These are phyloP conservation scores for Hysterangium stoloniferum DNA, from an alignment of 768 basidiomycete species.

Conservation along the genomic window DNA sequence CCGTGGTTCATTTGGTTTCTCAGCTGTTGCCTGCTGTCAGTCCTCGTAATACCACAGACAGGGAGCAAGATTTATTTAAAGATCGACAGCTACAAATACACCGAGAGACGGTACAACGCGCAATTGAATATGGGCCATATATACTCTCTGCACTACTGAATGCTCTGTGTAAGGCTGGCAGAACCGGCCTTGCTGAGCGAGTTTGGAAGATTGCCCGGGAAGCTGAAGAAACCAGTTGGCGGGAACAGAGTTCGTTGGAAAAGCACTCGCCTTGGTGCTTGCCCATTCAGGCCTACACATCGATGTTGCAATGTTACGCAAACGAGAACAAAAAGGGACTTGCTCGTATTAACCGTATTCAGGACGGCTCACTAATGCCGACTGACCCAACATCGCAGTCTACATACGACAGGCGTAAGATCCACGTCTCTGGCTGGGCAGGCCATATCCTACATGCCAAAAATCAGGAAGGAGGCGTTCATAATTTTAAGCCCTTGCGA, in stretches of 20 bases:
- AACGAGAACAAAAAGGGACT: conserved; percentile 13
- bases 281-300: conserved; percentile 59
- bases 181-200: conserved; percentile 47
- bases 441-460: conserved; percentile 20
- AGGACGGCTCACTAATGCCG: too few species aligned
- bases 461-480: conserved; percentile 11
- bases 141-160: conserved; percentile 54
- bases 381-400: too few species aligned
- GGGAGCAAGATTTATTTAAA: background rate
- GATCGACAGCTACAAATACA: background rate
- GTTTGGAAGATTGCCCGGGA: conserved; percentile 56
- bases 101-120: conserved; percentile 29
- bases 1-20: conserved; percentile 43
- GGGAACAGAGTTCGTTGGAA: conserved; percentile 16
- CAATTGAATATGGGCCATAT: conserved; percentile 47
- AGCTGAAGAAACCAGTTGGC: conserved; percentile 52
- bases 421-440: conserved; percentile 30
- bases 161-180: conserved; percentile 49
- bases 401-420: conserved; percentile 14
- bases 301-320: conserved; percentile 59
- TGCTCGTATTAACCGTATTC: background rate
- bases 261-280: conserved; percentile 51
- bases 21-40: conserved; percentile 43
- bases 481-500: conserved; percentile 17
- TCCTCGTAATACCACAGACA: background rate